These are phyloP conservation scores for Ephemerocybe angulata DNA, from an alignment of 768 basidiomycete species.

Conservation along the genomic window DNA sequence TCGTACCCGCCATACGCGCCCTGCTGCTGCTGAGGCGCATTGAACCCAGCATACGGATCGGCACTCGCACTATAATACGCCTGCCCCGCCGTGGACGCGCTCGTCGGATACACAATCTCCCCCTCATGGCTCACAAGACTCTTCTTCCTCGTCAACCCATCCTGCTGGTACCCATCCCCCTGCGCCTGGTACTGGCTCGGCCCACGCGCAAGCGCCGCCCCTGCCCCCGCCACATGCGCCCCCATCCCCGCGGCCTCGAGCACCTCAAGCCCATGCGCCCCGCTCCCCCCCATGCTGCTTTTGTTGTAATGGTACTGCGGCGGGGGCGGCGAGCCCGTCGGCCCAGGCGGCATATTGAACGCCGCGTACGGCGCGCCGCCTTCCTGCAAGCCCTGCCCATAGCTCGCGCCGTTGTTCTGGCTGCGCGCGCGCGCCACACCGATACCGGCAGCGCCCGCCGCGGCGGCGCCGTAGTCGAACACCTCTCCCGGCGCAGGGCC, in stretches of 20 bases:
- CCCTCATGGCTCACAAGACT: slow-evolving; percentile 1
- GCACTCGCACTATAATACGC: background rate
- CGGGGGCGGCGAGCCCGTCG: background rate
- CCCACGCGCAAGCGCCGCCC: slow-evolving; percentile 13
- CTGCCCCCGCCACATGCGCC: slow-evolving; percentile 19
- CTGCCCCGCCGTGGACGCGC: background rate
- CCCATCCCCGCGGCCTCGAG: slow-evolving; percentile 27
- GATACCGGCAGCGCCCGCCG: slow-evolving; percentile 34
- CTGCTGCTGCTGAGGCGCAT: background rate
- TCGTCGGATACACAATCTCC: slow-evolving; percentile 1
- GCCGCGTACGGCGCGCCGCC: slow-evolving; percentile 37
- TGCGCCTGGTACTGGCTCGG: slow-evolving; percentile 13
- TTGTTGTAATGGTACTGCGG: background rate
- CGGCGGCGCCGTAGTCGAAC: slow-evolving; percentile 24
- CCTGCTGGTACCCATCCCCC: slow-evolving; percentile 9
- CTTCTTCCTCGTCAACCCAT: slow-evolving; percentile 6
- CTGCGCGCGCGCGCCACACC: slow-evolving; percentile 41
- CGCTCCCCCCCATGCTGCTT: background rate
- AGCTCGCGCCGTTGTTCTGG: slow-evolving; percentile 25
- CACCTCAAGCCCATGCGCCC: slow-evolving; percentile 14
- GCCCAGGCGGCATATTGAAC: slow-evolving; percentile 27
- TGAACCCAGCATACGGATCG: background rate
- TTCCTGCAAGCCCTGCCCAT: slow-evolving; percentile 32
- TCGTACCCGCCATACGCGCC: background rate
- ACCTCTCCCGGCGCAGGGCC: slow-evolving; percentile 29